phyloP scores from a whole-genome alignment of 2,329 filamentous ascomycete species.

The Sphaerulina musiva region DNA sequence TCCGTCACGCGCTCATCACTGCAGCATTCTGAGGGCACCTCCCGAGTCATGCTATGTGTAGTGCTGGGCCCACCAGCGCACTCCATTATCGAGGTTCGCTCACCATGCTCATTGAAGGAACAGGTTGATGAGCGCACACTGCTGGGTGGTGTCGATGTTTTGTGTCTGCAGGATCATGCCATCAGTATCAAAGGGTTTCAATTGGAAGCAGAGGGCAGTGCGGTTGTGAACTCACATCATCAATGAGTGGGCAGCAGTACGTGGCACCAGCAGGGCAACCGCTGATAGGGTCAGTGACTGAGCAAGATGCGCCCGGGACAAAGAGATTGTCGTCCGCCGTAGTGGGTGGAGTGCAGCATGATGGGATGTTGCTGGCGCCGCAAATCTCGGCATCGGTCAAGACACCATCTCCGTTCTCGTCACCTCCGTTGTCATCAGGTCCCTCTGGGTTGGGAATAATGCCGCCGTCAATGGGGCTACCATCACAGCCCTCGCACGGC shows the following conservation, averaged over 20 bases:
- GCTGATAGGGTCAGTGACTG: neutral
- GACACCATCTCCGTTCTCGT: neutral
- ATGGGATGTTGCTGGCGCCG: constrained; percentile 7
- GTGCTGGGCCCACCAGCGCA: neutral
- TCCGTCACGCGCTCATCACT: neutral
- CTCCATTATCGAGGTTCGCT: neutral
- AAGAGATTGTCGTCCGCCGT: neutral
- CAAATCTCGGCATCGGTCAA: neutral
- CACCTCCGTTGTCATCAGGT: neutral
- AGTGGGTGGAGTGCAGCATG: constrained; percentile 15
- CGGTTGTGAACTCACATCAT: constrained; percentile 5
- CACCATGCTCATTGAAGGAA: neutral
- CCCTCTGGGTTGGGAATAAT: neutral
- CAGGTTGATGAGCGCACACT: constrained; percentile 8
- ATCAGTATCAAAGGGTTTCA: neutral
- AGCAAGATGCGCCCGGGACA: constrained; percentile 15
- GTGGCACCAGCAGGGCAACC: constrained; percentile 14
- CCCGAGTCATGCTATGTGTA: neutral
- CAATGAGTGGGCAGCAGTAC: constrained; percentile 20
- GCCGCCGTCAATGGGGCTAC: neutral
- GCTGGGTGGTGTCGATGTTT: constrained; percentile 3
- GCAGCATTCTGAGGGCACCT: neutral
- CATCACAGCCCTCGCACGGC: neutral
- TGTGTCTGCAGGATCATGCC: neutral
- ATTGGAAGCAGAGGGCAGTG: neutral